Percentiles rank a stretch among this genome's conserved stretches.
Evolutionary conservation across 176 grass and related monocot genomes (phyloP).

Genomic region (Cocos nucifera): DNA sequence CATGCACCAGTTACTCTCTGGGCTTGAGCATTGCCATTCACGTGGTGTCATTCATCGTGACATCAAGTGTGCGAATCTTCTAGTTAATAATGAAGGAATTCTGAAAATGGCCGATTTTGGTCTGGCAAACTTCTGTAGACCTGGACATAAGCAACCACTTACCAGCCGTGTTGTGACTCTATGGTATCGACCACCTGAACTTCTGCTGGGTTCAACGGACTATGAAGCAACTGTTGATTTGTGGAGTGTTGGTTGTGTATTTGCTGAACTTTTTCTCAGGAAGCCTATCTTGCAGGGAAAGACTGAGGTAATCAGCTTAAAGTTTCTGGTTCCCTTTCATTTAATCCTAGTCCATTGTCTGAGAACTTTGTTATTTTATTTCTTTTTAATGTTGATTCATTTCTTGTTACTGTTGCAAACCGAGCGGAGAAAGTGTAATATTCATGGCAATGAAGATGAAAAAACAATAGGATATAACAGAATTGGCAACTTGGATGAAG

Average conservation of each 20-base stretch:
- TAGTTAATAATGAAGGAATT: conserved; percentile 81
- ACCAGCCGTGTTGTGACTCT: conserved; percentile 96
- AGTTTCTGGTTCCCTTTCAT: conserved; percentile 2
- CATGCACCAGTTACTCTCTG: conserved; percentile 83
- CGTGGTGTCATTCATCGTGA: conserved; percentile 70
- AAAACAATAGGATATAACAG: too few relatives aligned
- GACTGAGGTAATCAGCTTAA: conserved; percentile 67
- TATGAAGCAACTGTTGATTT: conserved; percentile 91
- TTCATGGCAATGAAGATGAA: too few relatives aligned
- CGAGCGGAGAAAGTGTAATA: too few relatives aligned
- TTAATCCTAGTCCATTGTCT: background rate
- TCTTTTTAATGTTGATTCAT: too few relatives aligned
- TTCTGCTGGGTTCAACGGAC: conserved; percentile 82
- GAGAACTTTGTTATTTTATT: background rate
- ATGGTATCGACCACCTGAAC: conserved; percentile 95
- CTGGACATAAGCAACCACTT: conserved; percentile 45
- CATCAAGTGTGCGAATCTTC: conserved; percentile 94
- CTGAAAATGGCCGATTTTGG: conserved; percentile 99
- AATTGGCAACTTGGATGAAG: too few relatives aligned
- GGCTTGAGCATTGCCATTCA: conserved; percentile 79
- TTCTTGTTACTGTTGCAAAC: too few relatives aligned
- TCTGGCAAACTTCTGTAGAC: conserved; percentile 72
- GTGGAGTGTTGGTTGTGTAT: conserved; percentile 95
- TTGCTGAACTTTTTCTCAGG: conserved; percentile 70
- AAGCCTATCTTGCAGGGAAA: conserved; percentile 86